These are phyloP conservation scores for Arabis alpina DNA, from an alignment of 345 rosid species.

Conservation along the genomic window DNA sequence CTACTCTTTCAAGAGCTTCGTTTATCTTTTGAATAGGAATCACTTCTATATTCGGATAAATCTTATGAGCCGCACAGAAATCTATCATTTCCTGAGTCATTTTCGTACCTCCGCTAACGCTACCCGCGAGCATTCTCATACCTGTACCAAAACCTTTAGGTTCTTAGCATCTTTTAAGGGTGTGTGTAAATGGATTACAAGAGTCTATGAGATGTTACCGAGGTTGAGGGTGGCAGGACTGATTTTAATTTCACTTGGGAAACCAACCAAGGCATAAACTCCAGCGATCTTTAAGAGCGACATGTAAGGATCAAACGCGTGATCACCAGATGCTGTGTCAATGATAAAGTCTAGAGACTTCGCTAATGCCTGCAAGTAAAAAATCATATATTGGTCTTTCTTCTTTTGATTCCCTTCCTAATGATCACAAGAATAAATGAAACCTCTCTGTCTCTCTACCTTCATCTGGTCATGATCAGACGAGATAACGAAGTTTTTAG, in stretches of 20 bases:
- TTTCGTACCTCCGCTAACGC: conserved; percentile 70
- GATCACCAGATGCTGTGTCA: conserved; percentile 91
- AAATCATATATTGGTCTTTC: background rate
- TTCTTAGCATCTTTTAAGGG: conserved; percentile 2
- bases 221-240: conserved; percentile 67
- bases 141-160: conserved; percentile 51
- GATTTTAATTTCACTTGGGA: conserved; percentile 85
- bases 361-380: conserved; percentile 52
- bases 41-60: conserved; percentile 74
- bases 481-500: conserved; percentile 66
- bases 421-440: background rate
- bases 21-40: conserved; percentile 69
- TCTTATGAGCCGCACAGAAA: conserved; percentile 69
- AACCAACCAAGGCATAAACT: conserved; percentile 66
- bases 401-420: background rate
- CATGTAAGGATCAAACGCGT: conserved; percentile 81
- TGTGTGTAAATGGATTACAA: background rate
- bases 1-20: conserved; percentile 81
- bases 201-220: conserved; percentile 47
- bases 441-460: conserved; percentile 44
- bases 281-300: conserved; percentile 76
- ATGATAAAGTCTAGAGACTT: conserved; percentile 80
- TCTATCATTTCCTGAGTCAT: conserved; percentile 81
- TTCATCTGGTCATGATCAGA: conserved; percentile 79
- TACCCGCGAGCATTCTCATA: conserved; percentile 65